Conservation (phyloP, 1,139 yeast genomes). For the Zhuliangozyma parablackwelliae region DNA sequence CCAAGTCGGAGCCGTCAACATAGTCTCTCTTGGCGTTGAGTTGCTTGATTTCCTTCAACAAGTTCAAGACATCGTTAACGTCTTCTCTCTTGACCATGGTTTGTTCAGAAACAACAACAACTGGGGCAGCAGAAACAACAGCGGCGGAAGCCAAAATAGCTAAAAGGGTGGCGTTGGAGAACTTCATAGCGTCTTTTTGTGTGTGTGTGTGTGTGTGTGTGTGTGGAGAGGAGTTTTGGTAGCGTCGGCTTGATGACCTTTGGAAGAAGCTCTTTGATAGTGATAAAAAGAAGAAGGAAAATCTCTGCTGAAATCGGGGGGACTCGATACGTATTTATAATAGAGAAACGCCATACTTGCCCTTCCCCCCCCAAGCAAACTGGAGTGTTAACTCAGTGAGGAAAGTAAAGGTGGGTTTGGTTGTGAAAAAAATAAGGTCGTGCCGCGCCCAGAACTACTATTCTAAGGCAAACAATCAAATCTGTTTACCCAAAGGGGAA, state of each 20-base stretch:
- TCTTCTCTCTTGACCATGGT: constrained; percentile 37
- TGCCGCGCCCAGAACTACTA: not conserved
- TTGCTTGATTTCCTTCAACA: constrained; percentile 30
- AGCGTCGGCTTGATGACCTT: not conserved
- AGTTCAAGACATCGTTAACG: constrained; percentile 28
- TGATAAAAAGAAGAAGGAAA: not conserved
- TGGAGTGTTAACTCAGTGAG: not conserved
- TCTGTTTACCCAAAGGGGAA: too few relatives aligned
- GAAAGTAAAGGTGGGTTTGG: not conserved
- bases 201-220: constrained; percentile 6
- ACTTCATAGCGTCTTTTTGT: constrained; percentile 29
- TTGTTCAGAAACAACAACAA: constrained; percentile 14
- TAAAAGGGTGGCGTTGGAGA: constrained; percentile 37
- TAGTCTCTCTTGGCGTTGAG: constrained; percentile 34
- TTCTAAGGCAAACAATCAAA: not conserved
- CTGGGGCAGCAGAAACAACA: constrained; percentile 40
- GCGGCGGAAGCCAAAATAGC: constrained; percentile 41
- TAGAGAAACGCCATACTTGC: not conserved
- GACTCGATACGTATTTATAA: constrained; percentile 4
- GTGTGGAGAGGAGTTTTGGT: not conserved
- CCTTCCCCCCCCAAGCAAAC: not conserved
- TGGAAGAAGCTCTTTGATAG: not conserved
- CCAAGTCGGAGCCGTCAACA: constrained; percentile 22
- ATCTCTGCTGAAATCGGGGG: not conserved
- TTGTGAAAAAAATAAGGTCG: too few relatives aligned